phyloP scores from a whole-genome alignment of 345 rosid genomes.

The Syzygium aromaticum region DNA sequence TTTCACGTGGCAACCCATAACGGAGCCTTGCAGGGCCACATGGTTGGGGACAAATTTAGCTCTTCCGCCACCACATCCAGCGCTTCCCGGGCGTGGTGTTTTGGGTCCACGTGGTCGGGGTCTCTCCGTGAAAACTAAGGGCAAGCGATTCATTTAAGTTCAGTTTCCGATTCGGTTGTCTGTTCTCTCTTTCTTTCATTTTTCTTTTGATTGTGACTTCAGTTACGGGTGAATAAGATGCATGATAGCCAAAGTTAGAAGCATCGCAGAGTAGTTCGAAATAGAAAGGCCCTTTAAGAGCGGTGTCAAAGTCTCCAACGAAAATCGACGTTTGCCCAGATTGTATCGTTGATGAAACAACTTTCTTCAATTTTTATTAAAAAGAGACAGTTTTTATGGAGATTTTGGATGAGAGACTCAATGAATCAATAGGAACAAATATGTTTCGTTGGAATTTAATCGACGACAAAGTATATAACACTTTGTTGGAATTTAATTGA shows the following conservation, averaged over 20 bases:
- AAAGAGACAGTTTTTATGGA: too few relatives aligned
- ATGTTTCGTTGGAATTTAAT: too few relatives aligned
- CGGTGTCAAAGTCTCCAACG: background rate
- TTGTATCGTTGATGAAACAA: too few relatives aligned
- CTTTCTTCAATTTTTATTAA: too few relatives aligned
- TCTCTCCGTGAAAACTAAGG: background rate
- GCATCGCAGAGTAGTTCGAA: background rate
- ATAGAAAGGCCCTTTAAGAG: background rate
- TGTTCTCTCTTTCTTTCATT: background rate
- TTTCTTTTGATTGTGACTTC: background rate
- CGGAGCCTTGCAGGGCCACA: background rate
- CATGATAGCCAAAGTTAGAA: background rate
- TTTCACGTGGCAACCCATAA: background rate
- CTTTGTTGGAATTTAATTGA: too few relatives aligned
- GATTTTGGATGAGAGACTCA: too few relatives aligned
- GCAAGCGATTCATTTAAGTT: background rate
- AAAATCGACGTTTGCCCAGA: background rate
- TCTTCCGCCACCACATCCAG: background rate
- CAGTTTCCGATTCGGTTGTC: background rate
- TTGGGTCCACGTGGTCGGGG: background rate
- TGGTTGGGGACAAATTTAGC: background rate
- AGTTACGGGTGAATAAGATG: background rate
- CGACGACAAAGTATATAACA: too few relatives aligned
- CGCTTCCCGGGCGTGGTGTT: background rate
- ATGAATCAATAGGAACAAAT: too few relatives aligned